Base-by-base conservation (phyloP, 805 yeast species). In the Monosporozyma yasuniensis region DNA sequence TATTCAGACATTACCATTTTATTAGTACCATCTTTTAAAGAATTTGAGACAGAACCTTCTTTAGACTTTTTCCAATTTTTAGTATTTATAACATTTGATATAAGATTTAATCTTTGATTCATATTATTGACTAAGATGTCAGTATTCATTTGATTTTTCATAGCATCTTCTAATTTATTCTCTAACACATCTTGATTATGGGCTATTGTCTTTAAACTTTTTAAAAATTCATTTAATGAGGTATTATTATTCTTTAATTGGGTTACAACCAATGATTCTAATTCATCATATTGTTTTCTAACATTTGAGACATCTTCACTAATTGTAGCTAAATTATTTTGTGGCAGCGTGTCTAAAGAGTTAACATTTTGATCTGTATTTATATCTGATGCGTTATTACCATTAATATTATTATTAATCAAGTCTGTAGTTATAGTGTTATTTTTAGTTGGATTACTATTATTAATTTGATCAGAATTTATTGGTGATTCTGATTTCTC, bases 61-160 rank as follows among this genome's bases (percentile, higher is more conserved):
- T n/a, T n/a, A n/a, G n/a, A 12, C 32, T 38, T 25, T 46, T 50
- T 38, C 51, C 35, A 28, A 51, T 46, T 28, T 43, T 47, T 21
- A 35, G 46, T 11, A 48, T 23, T 41, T 5, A 47, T 22, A 9
- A 44, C 22, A 41, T 43, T 34, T 2, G 54, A 22, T 22, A 54
- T 27, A 18, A 53, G 50, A 43, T 54, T 56, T 22, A 60, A 38
- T 46, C 61, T 46, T 46, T 59, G 53, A 37, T 59, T 62, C 28
- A 64, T 47, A 27, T 56, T 56, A 49, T 67, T 67, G 11, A 67
- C 66, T 19, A 64, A 50, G 3, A 61, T 50, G 50, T 67, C 71
- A 6, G 71, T 65, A 50, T 66, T 65, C 56, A 63, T 57, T 48
- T 67, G 71, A 50, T 67, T 67, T 42, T 58, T 64, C 46, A 66